Evolutionary conservation across 1,139 yeast genomes (phyloP).

Genomic region (Protomyces macrosporus): DNA sequence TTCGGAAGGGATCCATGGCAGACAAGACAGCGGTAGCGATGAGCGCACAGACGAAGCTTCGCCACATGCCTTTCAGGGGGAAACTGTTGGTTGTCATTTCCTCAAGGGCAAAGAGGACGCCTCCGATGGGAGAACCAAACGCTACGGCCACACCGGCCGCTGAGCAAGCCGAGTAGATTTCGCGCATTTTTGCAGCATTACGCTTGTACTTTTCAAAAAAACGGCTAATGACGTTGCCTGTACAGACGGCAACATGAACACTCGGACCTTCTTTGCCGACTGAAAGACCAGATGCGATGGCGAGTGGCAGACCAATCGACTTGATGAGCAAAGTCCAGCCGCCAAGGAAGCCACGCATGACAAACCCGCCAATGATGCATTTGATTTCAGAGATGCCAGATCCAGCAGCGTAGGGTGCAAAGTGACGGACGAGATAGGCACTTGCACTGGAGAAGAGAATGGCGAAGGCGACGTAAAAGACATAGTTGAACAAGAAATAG

Average conservation of each 20-base stretch:
- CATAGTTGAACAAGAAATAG: slow-evolving; percentile 41
- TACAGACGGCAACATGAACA: slow-evolving; percentile 81
- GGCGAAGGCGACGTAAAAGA: slow-evolving; percentile 57
- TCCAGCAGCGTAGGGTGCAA: slow-evolving; percentile 92
- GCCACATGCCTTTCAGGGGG: slow-evolving; percentile 78
- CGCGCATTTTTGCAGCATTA: slow-evolving; percentile 45
- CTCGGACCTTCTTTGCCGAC: slow-evolving; percentile 85
- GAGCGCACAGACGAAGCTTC: slow-evolving; percentile 83
- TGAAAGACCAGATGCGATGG: slow-evolving; percentile 74
- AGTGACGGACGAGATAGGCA: slow-evolving; percentile 60
- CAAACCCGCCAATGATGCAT: slow-evolving; percentile 88
- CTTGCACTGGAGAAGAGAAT: slow-evolving; percentile 58
- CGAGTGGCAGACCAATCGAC: slow-evolving; percentile 73
- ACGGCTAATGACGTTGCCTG: slow-evolving; percentile 61
- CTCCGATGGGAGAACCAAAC: slow-evolving; percentile 69
- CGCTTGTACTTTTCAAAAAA: slow-evolving; percentile 46
- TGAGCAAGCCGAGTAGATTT: slow-evolving; percentile 72
- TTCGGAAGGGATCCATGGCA: slow-evolving; percentile 75
- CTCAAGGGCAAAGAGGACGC: slow-evolving; percentile 64
- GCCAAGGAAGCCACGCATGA: slow-evolving; percentile 69
- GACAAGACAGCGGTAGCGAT: slow-evolving; percentile 72
- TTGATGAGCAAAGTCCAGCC: slow-evolving; percentile 69
- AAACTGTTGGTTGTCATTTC: slow-evolving; percentile 67
- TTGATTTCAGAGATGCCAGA: slow-evolving; percentile 96
- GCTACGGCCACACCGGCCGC: slow-evolving; percentile 73